phyloP scores from a whole-genome alignment of 163 green algal genomes.

The Scenedesmus sp. region DNA sequence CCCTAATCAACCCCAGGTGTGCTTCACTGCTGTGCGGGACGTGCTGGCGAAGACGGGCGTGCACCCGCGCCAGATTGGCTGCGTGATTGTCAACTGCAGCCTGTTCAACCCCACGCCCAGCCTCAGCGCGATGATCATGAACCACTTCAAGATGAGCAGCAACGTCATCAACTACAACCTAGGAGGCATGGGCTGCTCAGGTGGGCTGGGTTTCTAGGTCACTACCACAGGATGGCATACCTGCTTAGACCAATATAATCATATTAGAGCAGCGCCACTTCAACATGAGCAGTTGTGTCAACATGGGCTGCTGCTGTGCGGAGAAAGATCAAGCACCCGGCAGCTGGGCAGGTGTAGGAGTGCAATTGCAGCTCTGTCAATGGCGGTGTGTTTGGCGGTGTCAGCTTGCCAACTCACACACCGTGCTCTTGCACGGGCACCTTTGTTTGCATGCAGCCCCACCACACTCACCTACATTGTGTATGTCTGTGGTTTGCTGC shows the following conservation, averaged over 20 bases:
- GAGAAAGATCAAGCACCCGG: too few relatives aligned
- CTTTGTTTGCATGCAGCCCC: neutral
- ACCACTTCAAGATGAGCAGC: conserved; percentile 93
- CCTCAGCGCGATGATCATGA: conserved; percentile 92
- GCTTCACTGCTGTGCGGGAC: conserved; percentile 54
- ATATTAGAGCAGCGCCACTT: too few relatives aligned
- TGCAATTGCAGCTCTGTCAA: too few relatives aligned
- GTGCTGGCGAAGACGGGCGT: conserved; percentile 59
- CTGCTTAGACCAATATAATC: too few relatives aligned
- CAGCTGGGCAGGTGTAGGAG: too few relatives aligned
- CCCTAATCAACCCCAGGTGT: conserved; percentile 48
- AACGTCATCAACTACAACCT: conserved; percentile 87
- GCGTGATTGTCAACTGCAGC: conserved; percentile 94
- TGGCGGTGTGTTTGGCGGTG: too few relatives aligned
- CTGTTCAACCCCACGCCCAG: conserved; percentile 95
- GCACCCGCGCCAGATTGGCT: conserved; percentile 80
- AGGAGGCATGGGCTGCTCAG: conserved; percentile 78
- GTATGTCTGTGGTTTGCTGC: neutral
- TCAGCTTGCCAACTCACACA: too few relatives aligned
- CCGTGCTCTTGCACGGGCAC: neutral
- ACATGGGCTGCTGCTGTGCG: too few relatives aligned
- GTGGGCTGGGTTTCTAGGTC: neutral
- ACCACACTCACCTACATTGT: neutral
- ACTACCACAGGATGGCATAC: too few relatives aligned
- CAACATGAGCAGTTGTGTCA: too few relatives aligned